Base-by-base conservation (phyloP, 208 protist species). In the Leishmania turanica region DNA sequence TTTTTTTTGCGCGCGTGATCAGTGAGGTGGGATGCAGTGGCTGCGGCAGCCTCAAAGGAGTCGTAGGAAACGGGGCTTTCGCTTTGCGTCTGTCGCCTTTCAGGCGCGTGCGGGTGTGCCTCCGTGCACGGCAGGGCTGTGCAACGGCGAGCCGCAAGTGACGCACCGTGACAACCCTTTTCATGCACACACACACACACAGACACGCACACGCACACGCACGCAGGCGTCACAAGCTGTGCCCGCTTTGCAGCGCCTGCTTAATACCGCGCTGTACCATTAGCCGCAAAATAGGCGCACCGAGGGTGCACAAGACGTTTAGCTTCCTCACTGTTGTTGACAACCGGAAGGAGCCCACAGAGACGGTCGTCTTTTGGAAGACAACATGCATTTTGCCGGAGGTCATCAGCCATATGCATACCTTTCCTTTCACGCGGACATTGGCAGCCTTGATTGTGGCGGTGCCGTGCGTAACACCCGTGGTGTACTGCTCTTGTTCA, bases 241-340 rank as follows among this genome's bases (percentile, higher is more conserved):
- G 81, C 69, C 69, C 47, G 27, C 88, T 69, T 42, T 49, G 80
- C 19, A 84, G 70, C 21, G 40, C 34, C 0, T 75, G 53, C 42
- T 82, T n/a, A n/a, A 85, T 73, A 24, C 79, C 70, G 56, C 64
- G 79, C 71, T 90, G 75, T 24, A 96, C 27, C 34, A 85, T 79
- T 17, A 76, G 53, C 77, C 88, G 89, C 51, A 96, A 54, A 34
- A 93, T 75, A 1, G 90, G 87, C n/a, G 86, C 75, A 1, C 90
- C 86, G 27, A 96, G 79, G 0, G 87, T 85, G 17, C 77, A 81
- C 8, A 93, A 77, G 1, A 88, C 64, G 54, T 92, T 89, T 13
- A 95, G 73, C 81, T 86, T 88, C 5, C 71, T 80, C 54, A 92
- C 80, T 21, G 88, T 84, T n/a, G 84, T 93, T 7, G 85, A 86